Conservation (phyloP, 805 yeast species). For the Torulaspora microellipsoides region DNA sequence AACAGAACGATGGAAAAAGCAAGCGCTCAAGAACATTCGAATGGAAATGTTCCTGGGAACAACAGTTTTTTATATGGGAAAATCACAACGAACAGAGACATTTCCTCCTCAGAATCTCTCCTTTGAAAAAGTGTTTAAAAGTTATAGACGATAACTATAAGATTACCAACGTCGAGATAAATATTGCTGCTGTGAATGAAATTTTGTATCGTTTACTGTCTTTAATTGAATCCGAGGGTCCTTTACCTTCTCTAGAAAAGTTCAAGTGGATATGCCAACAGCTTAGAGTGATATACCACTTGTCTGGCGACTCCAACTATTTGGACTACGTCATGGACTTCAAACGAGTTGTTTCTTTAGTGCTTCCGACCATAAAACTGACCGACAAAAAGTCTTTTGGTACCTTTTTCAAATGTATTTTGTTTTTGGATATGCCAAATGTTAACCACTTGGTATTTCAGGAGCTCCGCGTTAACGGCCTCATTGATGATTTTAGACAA, state of each 20-base stretch:
- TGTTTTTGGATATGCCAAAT: conserved; percentile 2
- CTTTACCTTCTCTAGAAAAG: not conserved
- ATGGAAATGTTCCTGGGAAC: conserved; percentile 6
- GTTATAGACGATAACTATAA: not conserved
- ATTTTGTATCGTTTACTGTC: conserved; percentile 13
- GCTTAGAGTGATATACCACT: conserved; percentile 9
- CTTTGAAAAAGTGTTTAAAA: not conserved
- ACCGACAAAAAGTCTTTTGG: conserved; percentile 1
- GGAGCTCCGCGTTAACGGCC: conserved; percentile 2
- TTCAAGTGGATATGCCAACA: conserved; percentile 19
- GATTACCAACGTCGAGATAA: not conserved
- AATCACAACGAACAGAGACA: conserved; percentile 12
- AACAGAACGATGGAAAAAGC: not conserved
- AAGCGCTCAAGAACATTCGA: not conserved
- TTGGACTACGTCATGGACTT: conserved; percentile 11
- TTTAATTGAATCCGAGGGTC: conserved; percentile 7
- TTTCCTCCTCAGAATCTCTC: conserved; percentile 11
- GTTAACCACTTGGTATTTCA: conserved; percentile 7
- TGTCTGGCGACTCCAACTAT: conserved; percentile 16
- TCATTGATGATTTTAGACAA: conserved; percentile 2
- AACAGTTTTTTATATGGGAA: conserved; percentile 11
- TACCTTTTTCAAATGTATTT: conserved; percentile 4
- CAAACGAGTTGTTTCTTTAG: conserved; percentile 7
- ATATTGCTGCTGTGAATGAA: conserved; percentile 3
- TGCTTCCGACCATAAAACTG: not conserved